Evolutionary conservation across 2,329 filamentous ascomycete species (phyloP), one percentile per base, ranked within the genome.

Genomic region (Colletotrichum ledebouriae): DNA sequence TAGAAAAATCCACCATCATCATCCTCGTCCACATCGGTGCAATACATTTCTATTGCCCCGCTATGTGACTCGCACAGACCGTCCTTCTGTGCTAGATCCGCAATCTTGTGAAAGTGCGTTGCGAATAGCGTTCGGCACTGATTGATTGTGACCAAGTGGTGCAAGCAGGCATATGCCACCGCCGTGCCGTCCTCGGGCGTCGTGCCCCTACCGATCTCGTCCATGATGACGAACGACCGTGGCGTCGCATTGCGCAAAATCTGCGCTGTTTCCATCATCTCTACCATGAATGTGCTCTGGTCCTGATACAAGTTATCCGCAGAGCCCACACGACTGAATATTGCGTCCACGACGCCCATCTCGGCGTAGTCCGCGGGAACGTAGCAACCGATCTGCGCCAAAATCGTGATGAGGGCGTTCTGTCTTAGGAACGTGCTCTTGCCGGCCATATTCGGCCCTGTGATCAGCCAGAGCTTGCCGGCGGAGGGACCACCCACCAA

Each of bases 201-300:
- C 0, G 97, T 99, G 9, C 96, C 96, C 55, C 96, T 87, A 0
- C 96, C 96, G 42, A 99, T 93, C 82, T 99, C 96, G 78, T 99
- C 96, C 95, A 99, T 98, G 78, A 99, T 95, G 69, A 96, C 95
- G 74, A 99, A 97, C 0, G 92, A 96, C 25, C 91, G 87, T 1
- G 89, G 81, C 1, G 95, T 98, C 0, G 96, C 95, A 72, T 92
- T 86, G 69, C 91, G 92, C 59, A 99, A 85, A 60, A 99, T 99
- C 29, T 92, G 87, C 2, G 95, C 94, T 20, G 96, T 97, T 80
- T 99, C 96, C 2, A 98, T 86, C 96, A 99, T 99, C 81, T 99
- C 96, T 1, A 98, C 94, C 96, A 99, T 98, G 80, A 99, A 99
- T 0, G 97, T 99, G 60, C 94, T 97, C 79, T 98, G 94, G 81